Evolutionary conservation across 305 asterid genomes (phyloP), one percentile per base, ranked within the genome.

Genomic region (Striga hermonthica): DNA sequence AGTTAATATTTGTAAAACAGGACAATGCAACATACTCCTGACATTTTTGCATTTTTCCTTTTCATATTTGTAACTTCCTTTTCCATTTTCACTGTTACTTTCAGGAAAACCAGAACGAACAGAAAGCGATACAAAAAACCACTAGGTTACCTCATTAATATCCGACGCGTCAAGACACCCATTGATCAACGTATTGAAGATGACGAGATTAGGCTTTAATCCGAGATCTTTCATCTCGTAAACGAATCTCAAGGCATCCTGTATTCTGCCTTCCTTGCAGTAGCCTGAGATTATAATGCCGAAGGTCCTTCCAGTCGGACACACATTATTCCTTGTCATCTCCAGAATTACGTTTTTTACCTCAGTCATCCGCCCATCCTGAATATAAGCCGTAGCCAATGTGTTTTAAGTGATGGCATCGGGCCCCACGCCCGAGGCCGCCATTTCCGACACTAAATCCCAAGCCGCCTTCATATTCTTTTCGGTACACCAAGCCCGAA

Each of bases 121-220:
- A 22, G 31, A 22, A 22, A 22, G 31, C 31, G 31, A 22, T 22
- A 22, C 31, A 22, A 22, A 22, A 22, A 22, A 22, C 31, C 31
- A 22, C 31, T 22, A 6, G 75, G 75, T 77, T 55, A 89, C 96
- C 96, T 89, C 87, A 28, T 83, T 87, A 56, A 83, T 79, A 62
- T 89, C 95, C 9, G 87, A 81, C 7, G 63, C 9, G 61, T 79
- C 78, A 13, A 83, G 76, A 74, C 81, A 84, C 34, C 84, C 85
- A 74, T 84, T 89, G 73, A 86, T 81, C 84, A 89, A 72, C 6
- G 96, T 80, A 70, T 86, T 89, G 74, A 89, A 79, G 69, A 79
- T 70, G 34, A 83, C 69, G 39, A 80, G 78, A 75, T 84, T 86
- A 37, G 92, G 95, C 38, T 71, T 79, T 57, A 84, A 41, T n/a